phyloP scores from a whole-genome alignment of 2,329 filamentous ascomycete species.

The Lasiodiplodia sp. region DNA sequence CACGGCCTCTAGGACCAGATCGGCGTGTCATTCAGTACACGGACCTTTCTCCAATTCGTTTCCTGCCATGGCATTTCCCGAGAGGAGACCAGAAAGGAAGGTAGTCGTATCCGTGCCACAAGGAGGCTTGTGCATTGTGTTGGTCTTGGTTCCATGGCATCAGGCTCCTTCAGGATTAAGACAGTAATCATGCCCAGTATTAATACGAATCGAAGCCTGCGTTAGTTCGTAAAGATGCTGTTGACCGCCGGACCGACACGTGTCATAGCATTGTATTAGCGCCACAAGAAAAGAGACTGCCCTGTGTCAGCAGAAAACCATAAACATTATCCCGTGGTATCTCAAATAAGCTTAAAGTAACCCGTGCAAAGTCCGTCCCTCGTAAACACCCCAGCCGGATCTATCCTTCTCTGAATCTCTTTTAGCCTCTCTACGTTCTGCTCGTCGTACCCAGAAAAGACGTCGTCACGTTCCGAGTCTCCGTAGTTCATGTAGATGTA shows the following conservation, averaged over 20 bases:
- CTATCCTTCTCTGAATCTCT: slow-evolving; percentile 30
- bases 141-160: background rate
- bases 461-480: slow-evolving; percentile 28
- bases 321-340: slow-evolving; percentile 25
- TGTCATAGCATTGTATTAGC: background rate
- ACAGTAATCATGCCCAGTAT: background rate
- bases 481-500: slow-evolving; percentile 30
- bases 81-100: no score
- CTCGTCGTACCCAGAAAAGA: slow-evolving; percentile 36
- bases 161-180: background rate
- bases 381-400: slow-evolving; percentile 36
- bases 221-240: background rate
- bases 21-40: no score
- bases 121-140: background rate
- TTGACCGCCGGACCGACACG: background rate
- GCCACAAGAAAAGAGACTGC: background rate
- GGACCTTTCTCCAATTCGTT: no score
- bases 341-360: slow-evolving; percentile 26
- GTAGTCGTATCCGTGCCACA: no score
- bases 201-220: background rate
- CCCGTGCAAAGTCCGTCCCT: slow-evolving; percentile 20
- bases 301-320: slow-evolving; percentile 5
- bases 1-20: no score
- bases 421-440: slow-evolving; percentile 32
- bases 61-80: background rate